Evolutionary conservation across 2,329 filamentous ascomycete genomes (phyloP).

Genomic region (Xylaria multiplex): DNA sequence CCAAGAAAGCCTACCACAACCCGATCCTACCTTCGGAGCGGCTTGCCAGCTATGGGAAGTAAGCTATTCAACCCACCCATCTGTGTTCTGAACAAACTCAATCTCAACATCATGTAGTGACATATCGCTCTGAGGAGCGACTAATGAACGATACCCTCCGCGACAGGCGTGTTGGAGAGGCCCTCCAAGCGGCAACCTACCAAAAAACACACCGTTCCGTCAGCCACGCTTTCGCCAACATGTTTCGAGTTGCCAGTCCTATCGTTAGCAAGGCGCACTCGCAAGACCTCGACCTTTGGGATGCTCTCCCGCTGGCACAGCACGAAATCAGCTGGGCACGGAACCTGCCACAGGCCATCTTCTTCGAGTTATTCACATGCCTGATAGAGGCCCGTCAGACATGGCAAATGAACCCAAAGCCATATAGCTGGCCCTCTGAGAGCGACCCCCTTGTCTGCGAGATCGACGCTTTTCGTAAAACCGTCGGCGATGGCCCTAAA

Average conservation of each 20-base stretch:
- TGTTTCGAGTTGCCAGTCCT: constrained; percentile 1
- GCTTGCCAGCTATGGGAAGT: constrained; percentile 8
- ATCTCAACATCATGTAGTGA: not conserved
- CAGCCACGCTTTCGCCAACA: not conserved
- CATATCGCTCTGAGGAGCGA: not conserved
- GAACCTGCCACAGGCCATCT: not conserved
- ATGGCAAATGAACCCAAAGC: not conserved
- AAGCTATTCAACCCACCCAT: not conserved
- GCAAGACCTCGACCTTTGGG: not conserved
- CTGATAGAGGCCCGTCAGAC: constrained; percentile 5
- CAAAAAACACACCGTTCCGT: not conserved
- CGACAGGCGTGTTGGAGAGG: not conserved
- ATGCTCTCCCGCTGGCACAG: constrained; percentile 3
- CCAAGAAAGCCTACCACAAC: not conserved
- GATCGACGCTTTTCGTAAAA: constrained; percentile 8
- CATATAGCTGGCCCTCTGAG: not conserved
- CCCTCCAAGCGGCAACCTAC: not conserved
- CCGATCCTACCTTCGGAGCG: not conserved
- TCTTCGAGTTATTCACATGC: constrained; percentile 19
- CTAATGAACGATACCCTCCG: constrained; percentile 4
- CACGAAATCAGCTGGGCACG: not conserved
- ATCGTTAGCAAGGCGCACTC: not conserved
- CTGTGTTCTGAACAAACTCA: not conserved
- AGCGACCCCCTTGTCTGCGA: not conserved
- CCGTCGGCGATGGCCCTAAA: constrained; percentile 1